These are phyloP conservation scores for Hypoxylon fragiforme DNA, from an alignment of 495 filamentous ascomycete species.

Conservation along the genomic window DNA sequence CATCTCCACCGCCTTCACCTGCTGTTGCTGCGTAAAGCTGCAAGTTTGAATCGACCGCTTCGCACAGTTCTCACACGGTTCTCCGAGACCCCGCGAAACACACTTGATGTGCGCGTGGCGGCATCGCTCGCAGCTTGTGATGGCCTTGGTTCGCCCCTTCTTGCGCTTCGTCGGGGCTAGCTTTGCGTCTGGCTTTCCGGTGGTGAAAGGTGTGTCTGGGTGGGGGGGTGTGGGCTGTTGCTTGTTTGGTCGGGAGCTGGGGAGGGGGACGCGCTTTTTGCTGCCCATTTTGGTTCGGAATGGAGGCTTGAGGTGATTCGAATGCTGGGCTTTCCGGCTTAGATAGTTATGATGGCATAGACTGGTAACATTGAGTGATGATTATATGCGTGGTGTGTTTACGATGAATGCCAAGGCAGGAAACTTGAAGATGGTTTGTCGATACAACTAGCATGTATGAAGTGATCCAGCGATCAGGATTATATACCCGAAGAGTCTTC, in stretches of 20 bases:
- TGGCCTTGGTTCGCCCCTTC: conserved; percentile 15
- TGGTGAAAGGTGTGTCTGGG: not conserved
- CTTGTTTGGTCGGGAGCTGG: conserved; percentile 2
- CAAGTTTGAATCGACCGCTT: conserved; percentile 20
- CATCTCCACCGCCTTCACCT: too few relatives aligned
- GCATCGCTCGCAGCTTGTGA: conserved; percentile 29
- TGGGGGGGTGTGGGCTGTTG: not conserved
- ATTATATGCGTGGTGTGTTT: too few relatives aligned
- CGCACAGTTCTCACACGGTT: conserved; percentile 23
- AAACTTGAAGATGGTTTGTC: too few relatives aligned
- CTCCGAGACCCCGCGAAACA: conserved; percentile 10
- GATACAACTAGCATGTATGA: too few relatives aligned
- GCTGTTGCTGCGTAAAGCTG: conserved; percentile 8
- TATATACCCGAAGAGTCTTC: too few relatives aligned
- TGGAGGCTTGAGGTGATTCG: too few relatives aligned
- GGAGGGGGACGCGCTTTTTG: conserved; percentile 16
- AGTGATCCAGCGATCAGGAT: too few relatives aligned
- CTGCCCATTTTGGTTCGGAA: not conserved
- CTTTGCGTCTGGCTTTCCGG: not conserved
- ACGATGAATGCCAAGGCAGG: too few relatives aligned
- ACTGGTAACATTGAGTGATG: too few relatives aligned
- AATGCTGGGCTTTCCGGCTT: too few relatives aligned
- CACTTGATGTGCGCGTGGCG: conserved; percentile 27
- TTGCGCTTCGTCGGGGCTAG: conserved; percentile 10
- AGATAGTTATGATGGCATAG: too few relatives aligned